Conservation (phyloP, 2,329 filamentous ascomycete genomes). For the Aureobasidium melanogenum region DNA sequence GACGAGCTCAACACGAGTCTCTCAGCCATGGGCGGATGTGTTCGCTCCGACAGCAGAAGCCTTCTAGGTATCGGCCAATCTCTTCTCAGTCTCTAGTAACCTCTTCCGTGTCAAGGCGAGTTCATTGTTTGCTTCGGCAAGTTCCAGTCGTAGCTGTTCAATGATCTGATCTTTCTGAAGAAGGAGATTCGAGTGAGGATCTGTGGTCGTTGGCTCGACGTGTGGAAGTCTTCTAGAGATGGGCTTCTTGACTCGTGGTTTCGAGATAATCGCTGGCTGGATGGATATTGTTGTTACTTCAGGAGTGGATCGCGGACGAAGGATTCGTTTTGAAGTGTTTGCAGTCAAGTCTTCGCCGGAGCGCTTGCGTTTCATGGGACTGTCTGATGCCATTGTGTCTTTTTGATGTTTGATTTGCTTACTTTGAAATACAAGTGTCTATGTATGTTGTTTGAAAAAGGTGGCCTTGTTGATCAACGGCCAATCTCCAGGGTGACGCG, state of each 20-base stretch:
- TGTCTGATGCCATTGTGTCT: background rate
- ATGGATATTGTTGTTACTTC: background rate
- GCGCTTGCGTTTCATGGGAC: background rate
- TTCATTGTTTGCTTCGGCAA: slow-evolving; percentile 93
- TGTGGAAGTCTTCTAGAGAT: background rate
- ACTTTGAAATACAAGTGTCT: background rate
- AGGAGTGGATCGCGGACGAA: background rate
- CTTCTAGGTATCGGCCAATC: slow-evolving; percentile 39
- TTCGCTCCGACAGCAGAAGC: too few species aligned
- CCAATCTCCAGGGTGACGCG: background rate
- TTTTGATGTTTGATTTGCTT: background rate
- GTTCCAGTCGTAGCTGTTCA: slow-evolving; percentile 79
- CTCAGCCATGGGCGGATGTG: background rate
- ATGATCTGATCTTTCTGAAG: slow-evolving; percentile 96
- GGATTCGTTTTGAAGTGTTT: background rate
- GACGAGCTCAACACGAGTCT: background rate
- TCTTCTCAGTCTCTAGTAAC: slow-evolving; percentile 76
- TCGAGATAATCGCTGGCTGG: background rate
- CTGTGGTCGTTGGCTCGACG: slow-evolving; percentile 2
- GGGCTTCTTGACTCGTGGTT: background rate
- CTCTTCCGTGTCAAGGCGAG: slow-evolving; percentile 87
- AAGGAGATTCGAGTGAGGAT: slow-evolving; percentile 72
- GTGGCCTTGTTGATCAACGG: background rate
- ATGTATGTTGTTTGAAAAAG: background rate
- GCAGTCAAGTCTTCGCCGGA: background rate